A percentile compares a stretch with the other conserved stretches of the same genome.
Conservation (phyloP, 768 basidiomycete species). For the Pleurotus eryngii region DNA sequence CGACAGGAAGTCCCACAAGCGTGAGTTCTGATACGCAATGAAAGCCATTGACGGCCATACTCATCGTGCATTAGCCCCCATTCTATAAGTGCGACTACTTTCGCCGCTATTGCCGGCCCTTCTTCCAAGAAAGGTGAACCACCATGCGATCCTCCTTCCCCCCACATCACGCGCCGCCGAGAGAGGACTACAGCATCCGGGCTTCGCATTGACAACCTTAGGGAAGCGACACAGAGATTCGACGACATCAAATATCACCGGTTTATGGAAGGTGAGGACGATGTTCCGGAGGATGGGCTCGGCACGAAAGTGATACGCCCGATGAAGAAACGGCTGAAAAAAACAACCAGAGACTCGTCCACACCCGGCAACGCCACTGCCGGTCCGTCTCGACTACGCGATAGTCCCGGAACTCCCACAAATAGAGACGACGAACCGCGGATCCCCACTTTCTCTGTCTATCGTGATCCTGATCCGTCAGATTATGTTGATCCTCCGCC, state of each 20-base stretch:
- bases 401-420: constrained; percentile 3
- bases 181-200: constrained; percentile 29
- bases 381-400: neutral
- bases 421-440: constrained; percentile 17
- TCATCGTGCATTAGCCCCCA: neutral
- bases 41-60: neutral
- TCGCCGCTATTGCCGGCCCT: constrained; percentile 1
- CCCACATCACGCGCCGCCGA: constrained; percentile 10
- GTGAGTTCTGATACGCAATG: neutral
- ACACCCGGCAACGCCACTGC: neutral
- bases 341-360: constrained; percentile 17
- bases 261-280: constrained; percentile 34
- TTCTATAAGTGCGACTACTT: constrained; percentile 5
- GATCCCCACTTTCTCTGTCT: constrained; percentile 45
- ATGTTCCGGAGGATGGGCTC: constrained; percentile 31
- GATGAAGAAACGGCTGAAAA: constrained; percentile 51
- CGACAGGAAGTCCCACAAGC: constrained; percentile 3
- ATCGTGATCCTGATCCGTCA: constrained; percentile 36
- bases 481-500: constrained; percentile 42
- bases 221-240: constrained; percentile 68
- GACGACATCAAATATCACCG: constrained; percentile 37
- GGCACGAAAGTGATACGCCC: constrained; percentile 39
- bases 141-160: neutral
- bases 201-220: constrained; percentile 43
- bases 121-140: constrained; percentile 2